phyloP scores from a whole-genome alignment of 176 grass and related monocot species.

The Oryza glaberrima region DNA sequence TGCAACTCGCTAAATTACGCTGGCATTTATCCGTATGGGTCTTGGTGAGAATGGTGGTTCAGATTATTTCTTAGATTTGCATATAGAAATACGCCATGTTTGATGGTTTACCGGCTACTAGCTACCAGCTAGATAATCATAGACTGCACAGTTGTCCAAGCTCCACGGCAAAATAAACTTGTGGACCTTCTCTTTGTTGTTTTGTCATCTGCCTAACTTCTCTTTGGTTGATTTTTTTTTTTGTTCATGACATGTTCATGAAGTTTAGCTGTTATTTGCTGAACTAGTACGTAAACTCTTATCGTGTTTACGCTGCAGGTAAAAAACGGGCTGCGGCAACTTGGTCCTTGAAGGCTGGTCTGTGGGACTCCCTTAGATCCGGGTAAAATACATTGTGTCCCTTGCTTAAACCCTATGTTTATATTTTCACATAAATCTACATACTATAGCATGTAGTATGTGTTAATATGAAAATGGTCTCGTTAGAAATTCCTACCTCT shows the following conservation, averaged over 20 bases:
- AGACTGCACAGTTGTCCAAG: not conserved
- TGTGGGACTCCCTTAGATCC: slow-evolving; percentile 94
- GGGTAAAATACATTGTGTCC: slow-evolving; percentile 55
- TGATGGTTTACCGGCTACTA: not conserved
- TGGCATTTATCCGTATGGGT: not conserved
- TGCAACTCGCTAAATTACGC: not conserved
- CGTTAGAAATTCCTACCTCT: not conserved
- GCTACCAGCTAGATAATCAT: not conserved
- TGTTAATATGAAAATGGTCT: not conserved
- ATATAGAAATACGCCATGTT: not conserved
- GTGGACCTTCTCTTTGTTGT: not conserved
- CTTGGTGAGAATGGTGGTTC: not conserved
- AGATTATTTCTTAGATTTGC: not conserved
- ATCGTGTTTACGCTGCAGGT: slow-evolving; percentile 27
- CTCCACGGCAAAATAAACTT: not conserved
- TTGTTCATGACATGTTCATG: not conserved
- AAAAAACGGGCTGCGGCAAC: slow-evolving; percentile 12
- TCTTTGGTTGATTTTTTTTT: not conserved
- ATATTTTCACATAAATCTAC: not conserved
- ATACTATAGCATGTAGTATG: not conserved
- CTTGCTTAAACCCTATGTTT: not conserved
- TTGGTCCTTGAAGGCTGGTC: slow-evolving; percentile 83
- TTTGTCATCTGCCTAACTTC: not conserved
- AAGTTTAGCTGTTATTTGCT: slow-evolving; percentile 4
- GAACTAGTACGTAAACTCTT: not conserved